Base-by-base conservation (phyloP, 352 stramenopile species). In the Blastocystis hominis region DNA sequence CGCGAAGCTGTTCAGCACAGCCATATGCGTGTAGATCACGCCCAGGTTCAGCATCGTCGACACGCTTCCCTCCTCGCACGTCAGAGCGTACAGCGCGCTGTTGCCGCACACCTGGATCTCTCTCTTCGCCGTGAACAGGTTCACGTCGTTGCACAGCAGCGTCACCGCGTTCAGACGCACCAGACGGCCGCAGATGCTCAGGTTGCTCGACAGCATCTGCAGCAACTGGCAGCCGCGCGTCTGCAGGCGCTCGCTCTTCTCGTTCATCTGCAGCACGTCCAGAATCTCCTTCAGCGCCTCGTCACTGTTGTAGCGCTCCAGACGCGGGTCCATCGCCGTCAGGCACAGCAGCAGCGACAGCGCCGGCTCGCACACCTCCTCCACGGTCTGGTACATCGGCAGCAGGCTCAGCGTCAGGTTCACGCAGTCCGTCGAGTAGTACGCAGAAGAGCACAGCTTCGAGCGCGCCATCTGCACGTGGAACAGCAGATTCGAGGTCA, bases 21-120 rank as follows among this genome's bases (percentile, higher is more conserved):
- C 47, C 72, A 84, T n/a, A 40, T 61, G 40, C 46, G 53, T 84
- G 40, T 50, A 53, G 44, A 84, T 53, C 54, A 84, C 47, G 36
- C 72, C 72, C n/a, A 68, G 72, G 50, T 84, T 84, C 72, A 84
- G 56, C 72, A 84, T 84, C 56, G 72, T 53, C 72, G 62, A 30
- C 72, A 84, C 20, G 55, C 72, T 54, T 36, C 36, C 42, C 20
- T 59, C 20, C 1, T 84, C 72, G 13, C 24, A 38, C 38, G 24
- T 84, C 30, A 84, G 36, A n/a, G 24, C 4, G 55, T 53, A 68
- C 72, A 84, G 56, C 40, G 55, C 53, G 44, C 68, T 47, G 40
- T 66, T 84, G 17, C 47, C 72, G 55, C 36, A 66, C 9, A 84
- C 42, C 72, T 84, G 72, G 50, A 84, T 53, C 20, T 17, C 20